Percentiles rank a stretch among this genome's conserved stretches.
Conservation (phyloP, 225 moss, liverwort and hornwort genomes). For the Asterella californica region DNA sequence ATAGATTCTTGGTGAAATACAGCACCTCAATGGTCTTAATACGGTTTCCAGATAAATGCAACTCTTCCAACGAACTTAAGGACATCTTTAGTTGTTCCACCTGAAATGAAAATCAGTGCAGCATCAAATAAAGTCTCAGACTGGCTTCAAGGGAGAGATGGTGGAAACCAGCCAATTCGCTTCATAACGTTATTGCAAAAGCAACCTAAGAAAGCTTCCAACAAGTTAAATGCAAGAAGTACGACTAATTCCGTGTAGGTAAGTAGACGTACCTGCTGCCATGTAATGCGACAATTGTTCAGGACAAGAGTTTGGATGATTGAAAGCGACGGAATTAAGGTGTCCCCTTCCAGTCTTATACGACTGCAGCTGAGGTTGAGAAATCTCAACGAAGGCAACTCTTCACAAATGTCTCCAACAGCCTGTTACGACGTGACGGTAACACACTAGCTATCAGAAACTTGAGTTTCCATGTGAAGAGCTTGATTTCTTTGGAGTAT, state of each 20-base stretch:
- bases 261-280: slow-evolving; percentile 55
- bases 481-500: background rate
- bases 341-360: slow-evolving; percentile 33
- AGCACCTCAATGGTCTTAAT: slow-evolving; percentile 74
- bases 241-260: background rate
- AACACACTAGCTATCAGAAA: background rate
- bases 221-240: background rate
- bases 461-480: background rate
- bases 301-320: slow-evolving; percentile 72
- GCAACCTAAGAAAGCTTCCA: background rate
- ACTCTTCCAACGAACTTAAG: slow-evolving; percentile 61
- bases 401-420: slow-evolving; percentile 73
- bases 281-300: slow-evolving; percentile 70
- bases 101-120: slow-evolving; percentile 34
- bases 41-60: slow-evolving; percentile 81
- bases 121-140: slow-evolving; percentile 2
- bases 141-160: background rate
- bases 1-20: background rate
- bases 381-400: slow-evolving; percentile 55
- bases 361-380: slow-evolving; percentile 86
- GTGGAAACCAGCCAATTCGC: background rate
- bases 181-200: background rate
- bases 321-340: slow-evolving; percentile 38
- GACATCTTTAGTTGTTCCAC: slow-evolving; percentile 64
- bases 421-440: slow-evolving; percentile 52